Conservation (phyloP, 352 stramenopile genomes). For the Globisporangium cylindrosporum region DNA sequence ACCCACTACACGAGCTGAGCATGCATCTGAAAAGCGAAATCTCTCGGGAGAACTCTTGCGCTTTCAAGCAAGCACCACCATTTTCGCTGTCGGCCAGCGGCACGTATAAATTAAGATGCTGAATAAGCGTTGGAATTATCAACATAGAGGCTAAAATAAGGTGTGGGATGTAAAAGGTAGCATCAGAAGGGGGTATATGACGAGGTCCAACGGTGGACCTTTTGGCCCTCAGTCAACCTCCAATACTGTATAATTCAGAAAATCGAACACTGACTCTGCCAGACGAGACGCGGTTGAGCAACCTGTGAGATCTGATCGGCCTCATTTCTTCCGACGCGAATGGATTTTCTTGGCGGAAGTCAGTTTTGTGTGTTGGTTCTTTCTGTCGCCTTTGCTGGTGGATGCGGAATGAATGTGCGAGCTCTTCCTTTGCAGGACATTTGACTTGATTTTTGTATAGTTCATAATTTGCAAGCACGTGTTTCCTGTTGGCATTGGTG, state of each 20-base stretch:
- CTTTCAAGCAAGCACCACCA: background rate
- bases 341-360: conserved; percentile 15
- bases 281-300: background rate
- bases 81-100: background rate
- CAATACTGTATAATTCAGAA: background rate
- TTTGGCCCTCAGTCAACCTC: background rate
- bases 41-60: background rate
- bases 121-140: background rate
- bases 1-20: background rate
- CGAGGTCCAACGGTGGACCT: background rate
- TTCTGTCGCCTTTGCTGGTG: background rate
- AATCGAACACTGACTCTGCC: background rate
- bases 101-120: background rate
- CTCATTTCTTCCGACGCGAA: conserved; percentile 11
- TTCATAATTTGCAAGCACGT: background rate
- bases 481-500: background rate
- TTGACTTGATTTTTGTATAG: background rate
- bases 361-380: background rate
- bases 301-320: background rate
- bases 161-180: background rate
- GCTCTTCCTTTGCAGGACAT: background rate
- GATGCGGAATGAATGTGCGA: background rate
- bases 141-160: background rate
- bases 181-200: background rate
- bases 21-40: background rate